phyloP scores from a whole-genome alignment of 2,329 filamentous ascomycete species.

The Verticillium nubilum region DNA sequence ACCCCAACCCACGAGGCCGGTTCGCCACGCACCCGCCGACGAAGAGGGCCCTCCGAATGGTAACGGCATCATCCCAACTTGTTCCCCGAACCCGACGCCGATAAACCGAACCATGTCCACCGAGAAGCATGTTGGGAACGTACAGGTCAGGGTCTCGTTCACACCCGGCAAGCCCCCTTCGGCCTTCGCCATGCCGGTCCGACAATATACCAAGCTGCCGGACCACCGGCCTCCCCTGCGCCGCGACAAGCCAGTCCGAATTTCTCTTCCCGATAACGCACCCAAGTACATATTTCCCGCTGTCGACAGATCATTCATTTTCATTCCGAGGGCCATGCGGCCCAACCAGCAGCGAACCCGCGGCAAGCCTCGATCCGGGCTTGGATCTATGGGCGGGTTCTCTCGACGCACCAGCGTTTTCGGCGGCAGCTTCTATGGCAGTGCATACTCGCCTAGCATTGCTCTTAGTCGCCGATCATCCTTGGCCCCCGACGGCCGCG shows the following conservation, averaged over 20 bases:
- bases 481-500: slow-evolving; percentile 52
- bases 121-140: slow-evolving; percentile 77
- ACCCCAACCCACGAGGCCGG: slow-evolving; percentile 31
- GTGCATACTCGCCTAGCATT: slow-evolving; percentile 78
- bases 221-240: slow-evolving; percentile 91
- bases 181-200: slow-evolving; percentile 73
- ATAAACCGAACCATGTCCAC: slow-evolving; percentile 78
- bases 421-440: slow-evolving; percentile 61
- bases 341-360: slow-evolving; percentile 83
- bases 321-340: slow-evolving; percentile 88
- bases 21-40: slow-evolving; percentile 33
- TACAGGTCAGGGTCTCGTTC: slow-evolving; percentile 76
- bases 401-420: slow-evolving; percentile 83
- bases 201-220: slow-evolving; percentile 88
- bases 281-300: slow-evolving; percentile 90
- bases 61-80: slow-evolving; percentile 48
- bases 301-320: slow-evolving; percentile 89
- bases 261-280: slow-evolving; percentile 75
- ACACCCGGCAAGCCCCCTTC: slow-evolving; percentile 63
- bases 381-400: slow-evolving; percentile 60
- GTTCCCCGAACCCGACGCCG: slow-evolving; percentile 53
- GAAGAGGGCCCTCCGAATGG: slow-evolving; percentile 49
- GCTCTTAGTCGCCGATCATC: slow-evolving; percentile 88
- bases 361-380: slow-evolving; percentile 67
- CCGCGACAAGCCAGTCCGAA: slow-evolving; percentile 91